Percentiles rank a stretch among this genome's conserved stretches.
Conservation (phyloP, 2,329 filamentous ascomycete genomes). For the Blastomyces emzantsi region DNA sequence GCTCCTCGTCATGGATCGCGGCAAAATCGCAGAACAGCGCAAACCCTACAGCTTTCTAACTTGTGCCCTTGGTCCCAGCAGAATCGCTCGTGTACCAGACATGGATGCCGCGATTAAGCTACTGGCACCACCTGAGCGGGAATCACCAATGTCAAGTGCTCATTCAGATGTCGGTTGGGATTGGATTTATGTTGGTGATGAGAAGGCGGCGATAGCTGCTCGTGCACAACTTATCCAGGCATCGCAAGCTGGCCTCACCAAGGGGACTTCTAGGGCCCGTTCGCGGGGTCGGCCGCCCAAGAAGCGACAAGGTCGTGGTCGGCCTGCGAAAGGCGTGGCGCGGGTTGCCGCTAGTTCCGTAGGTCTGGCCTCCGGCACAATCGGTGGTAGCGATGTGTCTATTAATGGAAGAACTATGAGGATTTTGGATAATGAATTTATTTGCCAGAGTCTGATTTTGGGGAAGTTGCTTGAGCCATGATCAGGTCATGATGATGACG, state of each 20-base stretch:
- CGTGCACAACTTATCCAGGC: constrained; percentile 28
- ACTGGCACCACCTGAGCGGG: constrained; percentile 22
- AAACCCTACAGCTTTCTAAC: constrained; percentile 72
- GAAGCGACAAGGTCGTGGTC: constrained; percentile 9
- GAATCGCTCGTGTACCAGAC: constrained; percentile 56
- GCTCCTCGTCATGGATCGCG: constrained; percentile 60
- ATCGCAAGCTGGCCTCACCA: constrained; percentile 14
- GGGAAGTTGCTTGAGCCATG: constrained; percentile 62
- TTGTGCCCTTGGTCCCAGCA: constrained; percentile 63
- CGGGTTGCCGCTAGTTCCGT: constrained; percentile 23
- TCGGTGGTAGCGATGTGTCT: constrained; percentile 25
- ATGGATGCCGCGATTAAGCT: constrained; percentile 55
- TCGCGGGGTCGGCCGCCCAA: not conserved
- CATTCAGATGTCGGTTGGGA: constrained; percentile 44
- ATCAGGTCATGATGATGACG: not conserved
- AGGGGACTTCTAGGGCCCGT: not conserved
- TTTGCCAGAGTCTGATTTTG: constrained; percentile 86
- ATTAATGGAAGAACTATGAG: constrained; percentile 47
- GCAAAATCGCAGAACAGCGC: constrained; percentile 54
- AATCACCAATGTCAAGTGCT: constrained; percentile 11
- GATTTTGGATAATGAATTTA: constrained; percentile 72
- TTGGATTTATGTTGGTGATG: constrained; percentile 70
- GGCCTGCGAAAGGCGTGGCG: constrained; percentile 37
- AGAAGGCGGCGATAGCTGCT: constrained; percentile 45
- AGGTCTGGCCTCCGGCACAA: constrained; percentile 27